These are phyloP conservation scores for Xylaria longipes DNA, from an alignment of 495 filamentous ascomycete genomes.

Conservation along the genomic window DNA sequence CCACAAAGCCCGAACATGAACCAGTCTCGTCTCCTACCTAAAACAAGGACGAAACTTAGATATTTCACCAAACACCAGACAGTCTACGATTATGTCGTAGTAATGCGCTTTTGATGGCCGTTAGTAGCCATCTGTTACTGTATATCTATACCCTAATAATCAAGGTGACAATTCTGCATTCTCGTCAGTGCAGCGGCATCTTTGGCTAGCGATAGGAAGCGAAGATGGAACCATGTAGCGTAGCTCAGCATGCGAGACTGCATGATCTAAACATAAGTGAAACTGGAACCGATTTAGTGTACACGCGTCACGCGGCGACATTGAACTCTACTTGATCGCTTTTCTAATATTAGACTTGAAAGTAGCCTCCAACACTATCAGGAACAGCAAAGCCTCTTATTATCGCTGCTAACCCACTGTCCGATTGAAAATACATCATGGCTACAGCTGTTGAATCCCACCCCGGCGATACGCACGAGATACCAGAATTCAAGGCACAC, in stretches of 20 bases:
- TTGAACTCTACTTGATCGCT: neutral
- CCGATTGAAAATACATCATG: neutral
- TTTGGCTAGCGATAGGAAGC: neutral
- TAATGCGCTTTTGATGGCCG: neutral
- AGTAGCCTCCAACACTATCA: neutral
- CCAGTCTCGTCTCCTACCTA: neutral
- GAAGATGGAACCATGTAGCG: neutral
- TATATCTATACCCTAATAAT: neutral
- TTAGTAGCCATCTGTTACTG: neutral
- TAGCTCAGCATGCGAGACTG: constrained; percentile 23
- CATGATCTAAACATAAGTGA: constrained; percentile 4
- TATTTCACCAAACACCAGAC: neutral
- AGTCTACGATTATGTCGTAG: neutral
- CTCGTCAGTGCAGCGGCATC: neutral
- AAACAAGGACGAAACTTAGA: constrained; percentile 12
- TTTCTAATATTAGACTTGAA: neutral
- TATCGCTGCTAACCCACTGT: neutral
- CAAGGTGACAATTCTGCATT: neutral
- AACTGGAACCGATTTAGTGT: neutral
- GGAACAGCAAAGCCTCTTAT: neutral
- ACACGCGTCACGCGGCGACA: neutral
- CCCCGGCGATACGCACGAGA: constrained; percentile 54
- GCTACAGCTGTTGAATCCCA: constrained; percentile 23
- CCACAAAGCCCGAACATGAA: neutral
- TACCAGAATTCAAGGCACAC: constrained; percentile 56